Base-by-base conservation (phyloP, 306 rosid genomes). In the Vicia faba region DNA sequence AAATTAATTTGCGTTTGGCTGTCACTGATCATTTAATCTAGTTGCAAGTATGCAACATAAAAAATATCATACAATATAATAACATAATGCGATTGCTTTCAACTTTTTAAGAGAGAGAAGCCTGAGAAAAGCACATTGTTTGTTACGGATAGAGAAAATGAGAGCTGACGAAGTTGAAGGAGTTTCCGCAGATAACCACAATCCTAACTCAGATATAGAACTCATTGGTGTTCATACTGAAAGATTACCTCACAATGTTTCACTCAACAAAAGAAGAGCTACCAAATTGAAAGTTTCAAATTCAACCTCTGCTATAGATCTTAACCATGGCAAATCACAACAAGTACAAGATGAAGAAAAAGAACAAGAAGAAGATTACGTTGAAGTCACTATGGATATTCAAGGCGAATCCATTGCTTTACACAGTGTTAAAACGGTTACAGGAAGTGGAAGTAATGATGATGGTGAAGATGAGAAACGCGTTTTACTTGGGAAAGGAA, bases 311-410 rank as follows among this genome's bases (percentile, higher is more conserved):
- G 49, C 10, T 54, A 19, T 18, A 40, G 71, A 77, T 15, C 33
- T 36, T 56, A 25, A 7, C 8, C 40, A 48, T 19, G 19, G 55
- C 20, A 72, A 33, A 1, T 33, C 38, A 33, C 11, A 48, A 3
- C 5, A 48, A 3, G 3, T 25, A 25, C 11, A 16, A 26, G 43
- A 20, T 46, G 16, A 64, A 73, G 59, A 75, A 28, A 56, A 61
- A 67, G 71, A 72, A 12, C 67, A 56, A 12, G 12, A 20, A 20
- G 72, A 11, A 57, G 79, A 61, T 44, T 75, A 64, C 8, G 85
- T 81, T 69, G 84, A 84, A 40, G 71, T 75, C 55, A 81, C 75
- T 2, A 81, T 84, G 88, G 88, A 72, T 10, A 65, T 78, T 35
- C 79, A 78, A 64, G 84, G 81, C 10, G 81, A 76, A 4, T 53